phyloP scores from a whole-genome alignment of 2,329 filamentous ascomycete species.

The Laburnicola sp. region DNA sequence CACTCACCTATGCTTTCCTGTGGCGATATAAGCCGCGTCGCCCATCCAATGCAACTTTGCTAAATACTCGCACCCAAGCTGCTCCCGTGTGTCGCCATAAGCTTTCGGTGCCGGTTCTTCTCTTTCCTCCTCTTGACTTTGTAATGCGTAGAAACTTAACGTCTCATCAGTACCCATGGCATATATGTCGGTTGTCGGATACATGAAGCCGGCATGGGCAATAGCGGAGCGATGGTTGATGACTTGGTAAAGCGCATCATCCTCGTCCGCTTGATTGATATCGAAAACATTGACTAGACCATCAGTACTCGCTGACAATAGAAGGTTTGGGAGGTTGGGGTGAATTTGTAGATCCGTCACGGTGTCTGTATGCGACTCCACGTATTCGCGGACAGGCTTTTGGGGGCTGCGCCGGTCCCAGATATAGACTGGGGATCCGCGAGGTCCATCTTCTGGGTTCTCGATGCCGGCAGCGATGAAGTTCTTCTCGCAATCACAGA shows the following conservation, averaged over 20 bases:
- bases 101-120: slow-evolving; percentile 50
- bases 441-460: slow-evolving; percentile 57
- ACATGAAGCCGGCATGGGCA: slow-evolving; percentile 74
- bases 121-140: slow-evolving; percentile 64
- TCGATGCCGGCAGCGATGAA: slow-evolving; percentile 74
- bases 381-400: slow-evolving; percentile 44
- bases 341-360: slow-evolving; percentile 66
- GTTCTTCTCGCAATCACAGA: slow-evolving; percentile 59
- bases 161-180: slow-evolving; percentile 79
- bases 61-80: slow-evolving; percentile 73
- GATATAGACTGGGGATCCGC: slow-evolving; percentile 43
- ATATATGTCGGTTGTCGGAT: slow-evolving; percentile 56
- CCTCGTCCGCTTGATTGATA: slow-evolving; percentile 65
- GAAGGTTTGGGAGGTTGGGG: slow-evolving; percentile 60
- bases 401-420: slow-evolving; percentile 49
- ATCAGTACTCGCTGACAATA: slow-evolving; percentile 78
- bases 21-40: slow-evolving; percentile 64
- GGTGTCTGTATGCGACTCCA: slow-evolving; percentile 59
- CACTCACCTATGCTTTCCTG: slow-evolving; percentile 69
- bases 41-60: slow-evolving; percentile 66
- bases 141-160: slow-evolving; percentile 71
- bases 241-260: slow-evolving; percentile 75
- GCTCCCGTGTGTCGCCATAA: slow-evolving; percentile 70
- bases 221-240: slow-evolving; percentile 77
- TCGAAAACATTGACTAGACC: slow-evolving; percentile 79